Percentiles rank a stretch among this genome's conserved stretches.
These are phyloP conservation scores for Triglochin maritima DNA, from an alignment of 106 monocot species.

Conservation along the genomic window DNA sequence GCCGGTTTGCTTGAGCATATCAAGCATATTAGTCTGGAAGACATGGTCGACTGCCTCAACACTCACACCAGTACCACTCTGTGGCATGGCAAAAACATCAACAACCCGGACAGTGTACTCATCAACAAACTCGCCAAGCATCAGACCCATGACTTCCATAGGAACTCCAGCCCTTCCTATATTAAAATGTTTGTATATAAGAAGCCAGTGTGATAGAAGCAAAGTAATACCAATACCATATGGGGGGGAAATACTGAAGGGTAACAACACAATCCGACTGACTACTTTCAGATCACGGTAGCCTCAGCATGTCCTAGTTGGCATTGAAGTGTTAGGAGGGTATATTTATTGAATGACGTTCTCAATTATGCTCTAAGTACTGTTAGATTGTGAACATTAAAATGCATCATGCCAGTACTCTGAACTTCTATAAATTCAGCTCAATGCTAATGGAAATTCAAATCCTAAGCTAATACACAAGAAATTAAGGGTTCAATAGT, in stretches of 20 bases:
- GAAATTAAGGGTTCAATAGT: no score
- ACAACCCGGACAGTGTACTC: constrained; percentile 94
- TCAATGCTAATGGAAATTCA: no score
- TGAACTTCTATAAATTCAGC: no score
- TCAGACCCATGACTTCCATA: constrained; percentile 73
- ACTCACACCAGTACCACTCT: constrained; percentile 92
- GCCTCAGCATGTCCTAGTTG: neutral
- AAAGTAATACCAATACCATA: neutral
- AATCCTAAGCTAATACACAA: no score
- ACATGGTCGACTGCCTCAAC: constrained; percentile 95
- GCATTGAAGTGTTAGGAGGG: no score
- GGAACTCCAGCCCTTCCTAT: constrained; percentile 64
- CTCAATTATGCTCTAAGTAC: no score
- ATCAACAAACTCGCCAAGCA: constrained; percentile 87
- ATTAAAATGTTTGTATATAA: neutral
- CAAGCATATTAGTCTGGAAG: constrained; percentile 94
- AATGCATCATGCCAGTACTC: no score
- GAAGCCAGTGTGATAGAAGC: neutral
- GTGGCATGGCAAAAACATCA: constrained; percentile 95
- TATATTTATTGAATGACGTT: no score
- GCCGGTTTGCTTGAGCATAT: constrained; percentile 92
- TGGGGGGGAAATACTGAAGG: neutral
- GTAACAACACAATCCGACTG: neutral
- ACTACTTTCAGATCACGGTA: neutral
- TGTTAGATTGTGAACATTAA: no score